These are phyloP conservation scores for Jimgerdemannia lactiflua DNA, from an alignment of 192 early-diverging fungal genomes.

Conservation along the genomic window DNA sequence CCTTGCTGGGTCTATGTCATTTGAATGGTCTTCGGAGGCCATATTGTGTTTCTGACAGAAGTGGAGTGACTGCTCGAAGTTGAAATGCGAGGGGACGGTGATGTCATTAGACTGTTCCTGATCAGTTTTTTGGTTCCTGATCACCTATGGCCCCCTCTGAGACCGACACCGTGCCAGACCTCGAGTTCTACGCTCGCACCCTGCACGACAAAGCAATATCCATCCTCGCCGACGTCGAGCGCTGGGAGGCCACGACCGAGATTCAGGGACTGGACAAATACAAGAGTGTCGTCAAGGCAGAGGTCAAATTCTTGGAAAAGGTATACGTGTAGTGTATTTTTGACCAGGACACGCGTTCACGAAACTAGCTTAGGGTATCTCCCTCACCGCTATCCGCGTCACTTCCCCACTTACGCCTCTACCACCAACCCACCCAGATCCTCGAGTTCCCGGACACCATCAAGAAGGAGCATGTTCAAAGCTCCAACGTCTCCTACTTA, in stretches of 20 bases:
- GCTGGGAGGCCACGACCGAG: background rate
- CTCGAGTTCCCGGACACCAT: slow-evolving; percentile 10
- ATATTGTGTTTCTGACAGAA: background rate
- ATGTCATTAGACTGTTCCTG: background rate
- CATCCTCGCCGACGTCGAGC: background rate
- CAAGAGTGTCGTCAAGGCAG: slow-evolving; percentile 17
- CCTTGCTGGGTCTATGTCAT: too few relatives aligned
- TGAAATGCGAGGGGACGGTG: background rate
- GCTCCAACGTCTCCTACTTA: slow-evolving; percentile 27
- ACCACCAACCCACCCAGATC: slow-evolving; percentile 11
- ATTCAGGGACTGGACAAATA: slow-evolving; percentile 25
- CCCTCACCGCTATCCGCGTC: background rate
- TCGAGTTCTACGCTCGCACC: background rate
- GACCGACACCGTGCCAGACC: background rate
- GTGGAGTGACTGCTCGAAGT: background rate
- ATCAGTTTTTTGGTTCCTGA: background rate
- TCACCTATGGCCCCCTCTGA: background rate
- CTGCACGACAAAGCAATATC: background rate
- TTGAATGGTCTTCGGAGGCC: too few relatives aligned
- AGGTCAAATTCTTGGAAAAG: slow-evolving; percentile 23
- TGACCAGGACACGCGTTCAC: background rate
- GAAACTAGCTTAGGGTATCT: too few relatives aligned
- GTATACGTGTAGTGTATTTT: slow-evolving; percentile 8
- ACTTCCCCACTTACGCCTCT: background rate
- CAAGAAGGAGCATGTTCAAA: slow-evolving; percentile 24